Evolutionary conservation across 768 basidiomycete species (phyloP).

Genomic region (Coprinellus aureogranulatus): DNA sequence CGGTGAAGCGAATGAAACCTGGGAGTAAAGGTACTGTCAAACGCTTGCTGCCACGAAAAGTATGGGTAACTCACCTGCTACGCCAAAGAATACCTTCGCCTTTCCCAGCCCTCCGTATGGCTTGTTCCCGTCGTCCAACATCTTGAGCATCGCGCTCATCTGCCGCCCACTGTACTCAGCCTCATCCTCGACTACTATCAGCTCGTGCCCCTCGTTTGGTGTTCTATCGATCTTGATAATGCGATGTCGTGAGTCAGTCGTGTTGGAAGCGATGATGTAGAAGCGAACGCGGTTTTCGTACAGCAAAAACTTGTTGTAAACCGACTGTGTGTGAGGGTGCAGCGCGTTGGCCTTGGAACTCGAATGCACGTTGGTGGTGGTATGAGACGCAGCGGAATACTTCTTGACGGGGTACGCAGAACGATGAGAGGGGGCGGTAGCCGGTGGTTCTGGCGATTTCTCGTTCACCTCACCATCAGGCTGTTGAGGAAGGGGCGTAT

Average conservation of each 20-base stretch:
- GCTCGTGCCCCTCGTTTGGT: conserved; percentile 53
- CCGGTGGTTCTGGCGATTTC: too few relatives aligned
- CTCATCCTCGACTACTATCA: conserved; percentile 82
- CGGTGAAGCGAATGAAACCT: conserved; percentile 94
- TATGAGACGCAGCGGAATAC: too few relatives aligned
- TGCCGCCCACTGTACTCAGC: conserved; percentile 85
- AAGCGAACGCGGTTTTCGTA: conserved; percentile 92
- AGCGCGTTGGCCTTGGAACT: not conserved
- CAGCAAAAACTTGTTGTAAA: conserved; percentile 83
- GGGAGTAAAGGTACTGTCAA: not conserved
- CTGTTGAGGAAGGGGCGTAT: too few relatives aligned
- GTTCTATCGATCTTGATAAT: conserved; percentile 94
- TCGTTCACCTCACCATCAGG: too few relatives aligned
- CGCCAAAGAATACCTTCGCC: conserved; percentile 75
- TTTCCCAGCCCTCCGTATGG: conserved; percentile 82
- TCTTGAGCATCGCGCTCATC: conserved; percentile 87
- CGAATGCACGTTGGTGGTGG: too few relatives aligned
- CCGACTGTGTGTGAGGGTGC: conserved; percentile 5
- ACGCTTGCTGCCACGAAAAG: too few relatives aligned
- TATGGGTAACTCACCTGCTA: conserved; percentile 61
- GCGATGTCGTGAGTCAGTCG: conserved; percentile 82
- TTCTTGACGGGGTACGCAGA: too few relatives aligned
- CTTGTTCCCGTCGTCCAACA: conserved; percentile 95
- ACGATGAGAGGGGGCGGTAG: too few relatives aligned
- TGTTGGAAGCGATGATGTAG: conserved; percentile 89